Evolutionary conservation across 2,329 filamentous ascomycete genomes (phyloP).

Genomic region (Bipolaris victoriae): DNA sequence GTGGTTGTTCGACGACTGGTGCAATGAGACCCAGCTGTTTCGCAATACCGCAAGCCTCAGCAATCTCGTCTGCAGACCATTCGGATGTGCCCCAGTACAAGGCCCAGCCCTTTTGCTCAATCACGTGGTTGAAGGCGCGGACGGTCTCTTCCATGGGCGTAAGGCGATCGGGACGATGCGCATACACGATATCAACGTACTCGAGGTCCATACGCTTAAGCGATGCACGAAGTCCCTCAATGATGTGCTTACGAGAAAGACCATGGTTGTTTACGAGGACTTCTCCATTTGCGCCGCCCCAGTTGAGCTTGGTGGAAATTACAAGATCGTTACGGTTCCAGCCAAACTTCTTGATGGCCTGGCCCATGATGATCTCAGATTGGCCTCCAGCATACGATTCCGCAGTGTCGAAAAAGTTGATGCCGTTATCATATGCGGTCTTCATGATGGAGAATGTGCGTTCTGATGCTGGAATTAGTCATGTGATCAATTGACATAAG

Average conservation of each 20-base stretch:
- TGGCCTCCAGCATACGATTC: conserved; percentile 58
- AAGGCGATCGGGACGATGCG: conserved; percentile 70
- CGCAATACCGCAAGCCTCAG: conserved; percentile 63
- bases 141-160: conserved; percentile 76
- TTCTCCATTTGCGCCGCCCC: conserved; percentile 57
- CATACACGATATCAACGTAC: conserved; percentile 73
- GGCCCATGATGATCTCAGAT: conserved; percentile 61
- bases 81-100: conserved; percentile 70
- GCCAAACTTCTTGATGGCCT: conserved; percentile 61
- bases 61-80: conserved; percentile 66
- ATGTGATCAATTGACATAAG: neutral
- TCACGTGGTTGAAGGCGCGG: conserved; percentile 73
- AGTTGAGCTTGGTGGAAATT: conserved; percentile 55
- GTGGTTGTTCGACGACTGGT: conserved; percentile 59
- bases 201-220: conserved; percentile 64
- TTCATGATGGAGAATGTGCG: conserved; percentile 62
- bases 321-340: conserved; percentile 58
- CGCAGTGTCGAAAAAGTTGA: conserved; percentile 47
- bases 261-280: conserved; percentile 68
- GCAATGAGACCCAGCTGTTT: conserved; percentile 66
- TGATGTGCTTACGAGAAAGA: conserved; percentile 71
- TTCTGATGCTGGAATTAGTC: conserved; percentile 44
- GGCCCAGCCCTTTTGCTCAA: conserved; percentile 68
- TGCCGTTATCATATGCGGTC: conserved; percentile 62
- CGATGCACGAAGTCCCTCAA: conserved; percentile 68